Conservation (phyloP, 2,329 filamentous ascomycete genomes). For the Ampelomyces quisqualis region DNA sequence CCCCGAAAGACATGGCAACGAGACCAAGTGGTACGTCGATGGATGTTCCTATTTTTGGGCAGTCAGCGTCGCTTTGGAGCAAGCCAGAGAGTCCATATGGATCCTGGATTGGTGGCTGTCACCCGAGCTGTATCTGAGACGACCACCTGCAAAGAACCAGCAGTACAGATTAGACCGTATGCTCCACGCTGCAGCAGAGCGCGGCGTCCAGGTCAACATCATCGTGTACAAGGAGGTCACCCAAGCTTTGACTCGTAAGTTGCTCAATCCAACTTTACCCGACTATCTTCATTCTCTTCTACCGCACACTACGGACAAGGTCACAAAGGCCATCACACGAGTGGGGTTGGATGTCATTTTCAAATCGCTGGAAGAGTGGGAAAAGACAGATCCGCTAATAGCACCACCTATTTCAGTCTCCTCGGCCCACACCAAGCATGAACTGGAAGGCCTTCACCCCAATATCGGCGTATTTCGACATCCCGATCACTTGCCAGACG, state of each 20-base stretch:
- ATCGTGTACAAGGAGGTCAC: conserved; percentile 89
- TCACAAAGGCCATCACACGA: conserved; percentile 46
- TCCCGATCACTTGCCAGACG: conserved; percentile 80
- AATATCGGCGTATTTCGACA: conserved; percentile 90
- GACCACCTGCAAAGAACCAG: conserved; percentile 78
- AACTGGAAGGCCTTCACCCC: conserved; percentile 71
- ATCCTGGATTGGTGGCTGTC: conserved; percentile 90
- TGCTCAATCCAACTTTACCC: conserved; percentile 45
- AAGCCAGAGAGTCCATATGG: conserved; percentile 74
- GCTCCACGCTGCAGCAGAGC: conserved; percentile 77
- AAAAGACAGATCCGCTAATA: conserved; percentile 50
- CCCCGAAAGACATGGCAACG: conserved; percentile 67
- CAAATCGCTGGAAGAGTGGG: conserved; percentile 48
- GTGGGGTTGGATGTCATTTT: conserved; percentile 48
- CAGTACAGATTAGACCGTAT: conserved; percentile 81
- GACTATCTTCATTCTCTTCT: conserved; percentile 49
- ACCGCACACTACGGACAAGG: conserved; percentile 43
- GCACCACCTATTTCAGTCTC: conserved; percentile 54
- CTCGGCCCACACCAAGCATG: conserved; percentile 75
- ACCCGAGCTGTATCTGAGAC: conserved; percentile 81
- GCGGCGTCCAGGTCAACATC: conserved; percentile 79
- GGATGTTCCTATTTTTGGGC: conserved; percentile 75
- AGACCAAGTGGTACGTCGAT: conserved; percentile 85
- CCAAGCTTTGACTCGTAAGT: conserved; percentile 75
- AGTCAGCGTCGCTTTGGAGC: conserved; percentile 75